Conservation (phyloP, 257 asterid species). For the Cordia subcordata region DNA sequence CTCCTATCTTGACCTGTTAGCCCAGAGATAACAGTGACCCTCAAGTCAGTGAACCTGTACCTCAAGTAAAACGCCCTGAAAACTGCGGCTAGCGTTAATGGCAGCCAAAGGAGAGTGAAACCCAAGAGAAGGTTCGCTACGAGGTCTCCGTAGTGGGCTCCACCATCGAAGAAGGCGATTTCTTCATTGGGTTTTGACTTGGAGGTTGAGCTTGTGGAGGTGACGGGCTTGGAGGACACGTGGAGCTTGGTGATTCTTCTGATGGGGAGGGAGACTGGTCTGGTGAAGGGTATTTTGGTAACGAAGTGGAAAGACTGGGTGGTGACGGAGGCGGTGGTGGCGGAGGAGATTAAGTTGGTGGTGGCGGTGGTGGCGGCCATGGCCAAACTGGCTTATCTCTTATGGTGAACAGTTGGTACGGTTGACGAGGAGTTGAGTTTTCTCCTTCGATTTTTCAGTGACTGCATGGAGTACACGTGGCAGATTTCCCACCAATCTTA, state of each 20-base stretch:
- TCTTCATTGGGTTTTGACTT: conserved; percentile 44
- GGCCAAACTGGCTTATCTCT: conserved; percentile 27
- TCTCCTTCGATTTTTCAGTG: conserved; percentile 16
- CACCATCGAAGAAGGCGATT: conserved; percentile 83
- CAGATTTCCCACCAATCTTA: conserved; percentile 20
- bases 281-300: conserved; percentile 24
- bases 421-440: conserved; percentile 14
- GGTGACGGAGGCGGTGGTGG: conserved; percentile 21
- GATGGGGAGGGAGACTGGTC: conserved; percentile 17
- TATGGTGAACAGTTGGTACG: conserved; percentile 20
- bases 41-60: conserved; percentile 72
- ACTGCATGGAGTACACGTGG: conserved; percentile 31
- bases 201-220: conserved; percentile 25
- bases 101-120: conserved; percentile 91
- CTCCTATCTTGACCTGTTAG: conserved; percentile 86
- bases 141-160: conserved; percentile 97
- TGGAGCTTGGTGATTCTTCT: conserved; percentile 54
- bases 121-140: conserved; percentile 83
- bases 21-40: conserved; percentile 92
- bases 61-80: conserved; percentile 70
- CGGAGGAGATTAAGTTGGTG: conserved; percentile 26
- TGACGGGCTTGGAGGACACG: conserved; percentile 63
- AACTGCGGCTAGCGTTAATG: conserved; percentile 77
- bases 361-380: conserved; percentile 29
- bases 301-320: conserved; percentile 23